A percentile compares a stretch with the other conserved stretches of the same genome.
Evolutionary conservation across 208 protist genomes (phyloP).

Genomic region (Porcisia deanei): DNA sequence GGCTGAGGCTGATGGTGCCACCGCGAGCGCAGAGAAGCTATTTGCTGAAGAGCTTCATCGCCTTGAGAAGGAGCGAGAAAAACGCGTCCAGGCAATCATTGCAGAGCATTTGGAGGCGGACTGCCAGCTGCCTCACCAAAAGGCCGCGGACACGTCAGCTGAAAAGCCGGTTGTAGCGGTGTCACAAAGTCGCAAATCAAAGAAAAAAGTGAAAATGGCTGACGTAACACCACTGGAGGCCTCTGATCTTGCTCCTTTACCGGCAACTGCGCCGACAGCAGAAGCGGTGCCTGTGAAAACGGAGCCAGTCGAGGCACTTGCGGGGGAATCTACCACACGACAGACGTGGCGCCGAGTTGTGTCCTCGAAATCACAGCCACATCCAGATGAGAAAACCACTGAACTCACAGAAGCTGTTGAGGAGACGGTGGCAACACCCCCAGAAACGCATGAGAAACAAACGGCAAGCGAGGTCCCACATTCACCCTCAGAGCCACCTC

Average conservation of each 20-base stretch:
- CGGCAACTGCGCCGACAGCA: background rate
- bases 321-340: background rate
- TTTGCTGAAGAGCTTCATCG: background rate
- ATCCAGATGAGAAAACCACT: background rate
- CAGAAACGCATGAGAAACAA: background rate
- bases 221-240: background rate
- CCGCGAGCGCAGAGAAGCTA: background rate
- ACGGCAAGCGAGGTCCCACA: background rate
- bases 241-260: background rate
- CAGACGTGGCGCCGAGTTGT: background rate
- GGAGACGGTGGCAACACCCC: background rate
- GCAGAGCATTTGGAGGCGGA: slow-evolving; percentile 4
- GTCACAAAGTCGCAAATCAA: background rate
- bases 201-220: background rate
- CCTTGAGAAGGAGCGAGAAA: background rate
- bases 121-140: background rate
- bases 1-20: background rate
- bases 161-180: background rate
- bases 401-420: background rate
- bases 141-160: background rate
- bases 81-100: background rate
- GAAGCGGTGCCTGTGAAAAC: background rate
- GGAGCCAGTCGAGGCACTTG: background rate
- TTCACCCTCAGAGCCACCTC: background rate
- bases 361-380: background rate